phyloP scores from a whole-genome alignment of 225 moss, liverwort and hornwort species.

The Rhytidiadelphus loreus region DNA sequence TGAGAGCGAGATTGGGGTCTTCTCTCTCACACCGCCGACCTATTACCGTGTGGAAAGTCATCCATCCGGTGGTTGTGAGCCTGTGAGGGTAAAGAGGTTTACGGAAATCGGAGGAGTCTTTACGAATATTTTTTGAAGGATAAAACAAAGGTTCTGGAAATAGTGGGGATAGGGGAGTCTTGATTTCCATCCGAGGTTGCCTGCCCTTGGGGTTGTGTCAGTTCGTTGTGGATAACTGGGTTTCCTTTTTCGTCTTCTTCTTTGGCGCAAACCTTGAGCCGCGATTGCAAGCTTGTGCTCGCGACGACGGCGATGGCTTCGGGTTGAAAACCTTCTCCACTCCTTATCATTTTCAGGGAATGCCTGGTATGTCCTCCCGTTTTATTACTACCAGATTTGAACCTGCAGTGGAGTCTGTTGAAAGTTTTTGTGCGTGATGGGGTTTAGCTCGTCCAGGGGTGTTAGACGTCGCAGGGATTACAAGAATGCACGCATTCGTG shows the following conservation, averaged over 20 bases:
- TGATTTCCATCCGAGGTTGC: constrained; percentile 3
- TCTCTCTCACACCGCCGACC: neutral
- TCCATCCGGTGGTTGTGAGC: neutral
- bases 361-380: constrained; percentile 3
- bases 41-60: constrained; percentile 14
- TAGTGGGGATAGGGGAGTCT: neutral
- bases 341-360: neutral
- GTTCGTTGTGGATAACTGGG: constrained; percentile 12
- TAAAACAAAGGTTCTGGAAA: neutral
- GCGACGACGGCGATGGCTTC: neutral
- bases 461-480: neutral
- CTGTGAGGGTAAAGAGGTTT: neutral
- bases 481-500: neutral
- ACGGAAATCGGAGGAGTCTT: neutral
- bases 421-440: neutral
- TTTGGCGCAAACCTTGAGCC: neutral
- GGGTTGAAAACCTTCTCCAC: neutral
- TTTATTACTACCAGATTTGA: neutral
- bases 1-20: constrained; percentile 5
- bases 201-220: neutral
- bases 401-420: neutral
- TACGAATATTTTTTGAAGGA: neutral
- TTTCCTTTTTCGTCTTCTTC: neutral
- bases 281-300: neutral
- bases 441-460: neutral